A percentile compares a stretch with the other conserved stretches of the same genome.
These are phyloP conservation scores for Mycena rosella DNA, from an alignment of 768 basidiomycete species.

Conservation along the genomic window DNA sequence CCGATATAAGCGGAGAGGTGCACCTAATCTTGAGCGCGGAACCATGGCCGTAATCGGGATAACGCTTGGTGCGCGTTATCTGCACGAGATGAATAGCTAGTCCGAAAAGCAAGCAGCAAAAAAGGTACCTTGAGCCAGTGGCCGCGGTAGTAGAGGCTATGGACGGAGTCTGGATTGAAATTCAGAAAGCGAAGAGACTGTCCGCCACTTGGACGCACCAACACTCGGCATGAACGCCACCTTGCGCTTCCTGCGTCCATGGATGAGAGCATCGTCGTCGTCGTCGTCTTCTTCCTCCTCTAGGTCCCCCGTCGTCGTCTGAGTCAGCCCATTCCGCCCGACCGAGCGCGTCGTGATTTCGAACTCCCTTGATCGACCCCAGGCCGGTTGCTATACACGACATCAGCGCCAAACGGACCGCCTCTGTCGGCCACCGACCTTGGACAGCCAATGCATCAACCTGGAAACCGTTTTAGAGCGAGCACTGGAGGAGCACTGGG, in stretches of 20 bases:
- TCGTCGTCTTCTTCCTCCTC: constrained; percentile 80
- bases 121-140: constrained; percentile 83
- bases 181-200: constrained; percentile 21
- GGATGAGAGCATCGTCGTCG: constrained; percentile 64
- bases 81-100: constrained; percentile 44
- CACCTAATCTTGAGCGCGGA: constrained; percentile 86
- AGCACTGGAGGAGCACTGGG: constrained; percentile 22
- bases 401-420: constrained; percentile 18
- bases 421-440: constrained; percentile 57
- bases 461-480: constrained; percentile 51
- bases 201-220: constrained; percentile 58
- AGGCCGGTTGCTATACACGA: constrained; percentile 81
- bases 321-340: constrained; percentile 72
- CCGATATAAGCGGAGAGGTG: constrained; percentile 35
- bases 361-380: constrained; percentile 90
- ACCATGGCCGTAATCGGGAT: constrained; percentile 81
- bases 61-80: constrained; percentile 87
- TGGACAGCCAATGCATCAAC: constrained; percentile 92
- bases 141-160: constrained; percentile 87
- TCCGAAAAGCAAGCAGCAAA: constrained; percentile 36
- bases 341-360: constrained; percentile 88
- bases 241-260: constrained; percentile 80
- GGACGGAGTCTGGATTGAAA: constrained; percentile 75
- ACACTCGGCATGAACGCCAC: constrained; percentile 90
- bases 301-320: constrained; percentile 79